Percentiles rank a stretch among this genome's conserved stretches.
Evolutionary conservation across 108 stramenopile genomes (phyloP).

Genomic region (Ochromonas danica): DNA sequence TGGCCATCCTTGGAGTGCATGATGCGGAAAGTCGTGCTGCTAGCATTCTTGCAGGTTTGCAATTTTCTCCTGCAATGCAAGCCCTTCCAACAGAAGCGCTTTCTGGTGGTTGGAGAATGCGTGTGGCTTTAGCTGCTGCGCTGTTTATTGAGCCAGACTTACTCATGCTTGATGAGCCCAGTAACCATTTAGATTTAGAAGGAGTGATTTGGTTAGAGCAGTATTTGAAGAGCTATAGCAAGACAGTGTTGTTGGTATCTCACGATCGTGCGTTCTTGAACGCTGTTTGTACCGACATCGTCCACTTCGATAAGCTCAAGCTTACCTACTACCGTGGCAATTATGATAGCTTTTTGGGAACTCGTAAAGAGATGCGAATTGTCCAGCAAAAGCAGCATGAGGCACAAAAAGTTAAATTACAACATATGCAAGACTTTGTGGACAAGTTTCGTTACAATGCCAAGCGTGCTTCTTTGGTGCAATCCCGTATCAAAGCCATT

Average conservation of each 20-base stretch:
- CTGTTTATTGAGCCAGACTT: slow-evolving; percentile 87
- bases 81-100: slow-evolving; percentile 69
- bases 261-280: slow-evolving; percentile 95
- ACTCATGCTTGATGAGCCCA: slow-evolving; percentile 70
- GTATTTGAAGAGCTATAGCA: slow-evolving; percentile 69
- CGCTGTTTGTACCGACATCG: slow-evolving; percentile 82
- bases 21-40: slow-evolving; percentile 65
- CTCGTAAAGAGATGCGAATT: slow-evolving; percentile 71
- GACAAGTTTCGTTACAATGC: slow-evolving; percentile 93
- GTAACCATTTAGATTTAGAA: slow-evolving; percentile 84
- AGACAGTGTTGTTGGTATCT: slow-evolving; percentile 86
- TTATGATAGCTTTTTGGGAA: slow-evolving; percentile 88
- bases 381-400: slow-evolving; percentile 84
- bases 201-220: slow-evolving; percentile 92
- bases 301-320: slow-evolving; percentile 74
- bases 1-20: slow-evolving; percentile 59
- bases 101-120: slow-evolving; percentile 94
- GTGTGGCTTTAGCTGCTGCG: slow-evolving; percentile 91
- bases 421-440: slow-evolving; percentile 99
- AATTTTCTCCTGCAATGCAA: slow-evolving; percentile 79
- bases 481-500: slow-evolving; percentile 93
- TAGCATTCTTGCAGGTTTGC: slow-evolving; percentile 69
- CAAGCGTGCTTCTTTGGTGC: slow-evolving; percentile 82
- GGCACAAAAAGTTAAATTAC: slow-evolving; percentile 81
- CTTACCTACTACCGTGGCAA: slow-evolving; percentile 87